Evolutionary conservation across 1,284 basidiomycete species (phyloP), one percentile per base, ranked within the genome.

Genomic region (Filobasidium uniguttulatum): DNA sequence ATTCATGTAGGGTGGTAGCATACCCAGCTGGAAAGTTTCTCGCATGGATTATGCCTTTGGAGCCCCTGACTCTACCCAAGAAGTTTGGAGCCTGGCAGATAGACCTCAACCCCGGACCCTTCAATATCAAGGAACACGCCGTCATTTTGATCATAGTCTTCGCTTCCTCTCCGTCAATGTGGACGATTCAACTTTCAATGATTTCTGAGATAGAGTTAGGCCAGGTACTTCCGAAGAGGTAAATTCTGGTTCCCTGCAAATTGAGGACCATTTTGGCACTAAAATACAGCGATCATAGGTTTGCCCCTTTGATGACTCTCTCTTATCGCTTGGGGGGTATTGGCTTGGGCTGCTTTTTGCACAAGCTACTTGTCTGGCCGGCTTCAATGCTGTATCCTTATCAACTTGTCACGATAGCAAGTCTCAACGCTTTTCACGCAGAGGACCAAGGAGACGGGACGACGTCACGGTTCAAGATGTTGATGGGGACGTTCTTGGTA

Each of bases 321-420:
- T 81, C 87, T 6, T 87, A 86, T 0, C 89, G 96, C 70, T 71
- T 94, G 50, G 85, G 87, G 0, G 93, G 93, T 0, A 89, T 96
- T 60, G 83, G 85, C 23, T 74, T 94, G n/a, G 88, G 91, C 0
- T 93, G 94, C 1, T 44, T 68, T 2, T 55, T 55, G 20, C 55
- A 64, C 9, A 60, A 61, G 17, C 64, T 64, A 28, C 60, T 67
- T 15, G 46, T 55, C 12, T 23, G 49, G 83, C 94, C 94, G 0
- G 90, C 91, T 2, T 85, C 83, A 55, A 90, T 98, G 86, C 83
- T 98, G 46, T 98, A 94, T 94, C 94, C 94, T 0, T 82, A 86
- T 64, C 90, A 93, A 63, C 74, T 98, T 29, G 84, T 94, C 40
- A 78, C 79, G 1, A 89, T 89, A 58, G 93, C 93, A 14, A 72